Conservation (phyloP, 192 early-diverging fungal genomes). For the Chytriomyces sp. region DNA sequence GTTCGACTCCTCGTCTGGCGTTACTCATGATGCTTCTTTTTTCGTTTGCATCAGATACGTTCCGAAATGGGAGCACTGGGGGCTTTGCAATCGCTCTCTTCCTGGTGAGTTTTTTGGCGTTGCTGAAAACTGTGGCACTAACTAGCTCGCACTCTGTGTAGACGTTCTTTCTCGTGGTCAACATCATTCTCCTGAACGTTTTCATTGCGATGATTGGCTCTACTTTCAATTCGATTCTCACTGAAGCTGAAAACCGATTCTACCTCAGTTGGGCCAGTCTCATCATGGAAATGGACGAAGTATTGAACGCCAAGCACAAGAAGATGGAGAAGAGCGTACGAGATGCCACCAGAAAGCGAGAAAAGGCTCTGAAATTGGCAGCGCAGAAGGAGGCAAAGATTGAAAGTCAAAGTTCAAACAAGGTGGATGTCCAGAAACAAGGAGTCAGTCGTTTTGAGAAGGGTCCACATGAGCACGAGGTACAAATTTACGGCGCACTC, state of each 20-base stretch:
- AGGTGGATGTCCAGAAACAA: too few species aligned
- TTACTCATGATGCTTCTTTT: not conserved
- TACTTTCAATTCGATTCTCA: constrained; percentile 19
- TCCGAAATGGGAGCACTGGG: not conserved
- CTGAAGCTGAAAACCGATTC: constrained; percentile 10
- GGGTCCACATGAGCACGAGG: not conserved
- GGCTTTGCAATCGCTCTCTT: constrained; percentile 21
- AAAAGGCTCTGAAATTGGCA: not conserved
- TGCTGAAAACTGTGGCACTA: too few species aligned
- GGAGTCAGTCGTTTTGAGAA: too few species aligned
- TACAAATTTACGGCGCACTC: too few species aligned
- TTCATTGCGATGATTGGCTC: constrained; percentile 30
- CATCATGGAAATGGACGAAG: constrained; percentile 31
- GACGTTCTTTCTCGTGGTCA: constrained; percentile 10
- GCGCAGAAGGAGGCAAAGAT: not conserved
- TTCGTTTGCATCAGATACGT: constrained; percentile 7
- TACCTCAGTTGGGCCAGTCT: constrained; percentile 12
- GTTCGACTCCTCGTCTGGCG: not conserved
- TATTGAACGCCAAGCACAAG: not conserved
- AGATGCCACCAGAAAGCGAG: not conserved
- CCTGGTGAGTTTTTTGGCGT: not conserved
- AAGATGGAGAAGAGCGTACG: not conserved
- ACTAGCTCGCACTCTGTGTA: not conserved
- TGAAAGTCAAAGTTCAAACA: too few species aligned
- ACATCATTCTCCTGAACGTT: constrained; percentile 31